Evolutionary conservation across 108 stramenopile genomes (phyloP), one percentile per base, ranked within the genome.

Genomic region (Cylindrotheca fusiformis): DNA sequence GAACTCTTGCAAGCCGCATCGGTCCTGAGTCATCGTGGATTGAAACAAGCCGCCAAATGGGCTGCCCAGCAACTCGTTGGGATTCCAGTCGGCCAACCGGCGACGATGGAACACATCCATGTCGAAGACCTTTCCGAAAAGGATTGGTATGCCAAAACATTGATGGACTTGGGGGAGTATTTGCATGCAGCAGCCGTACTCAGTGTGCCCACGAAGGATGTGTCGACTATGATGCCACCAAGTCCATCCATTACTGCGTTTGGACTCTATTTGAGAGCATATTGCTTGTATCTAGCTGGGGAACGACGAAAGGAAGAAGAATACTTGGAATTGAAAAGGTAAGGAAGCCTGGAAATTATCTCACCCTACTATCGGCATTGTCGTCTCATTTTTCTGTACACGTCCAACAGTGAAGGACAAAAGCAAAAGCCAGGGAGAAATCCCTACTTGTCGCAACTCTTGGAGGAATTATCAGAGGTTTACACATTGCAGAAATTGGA

Each of bases 271-370:
- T 65, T 96, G 0, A 55, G 94, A 48, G 94, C 92, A 5, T 96
- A 91, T 80, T 75, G 89, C 26, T 65, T 96, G 30, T 98, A 91
- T 65, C 76, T 98, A 64, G 94, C 95, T 8, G 97, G 97, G 5
- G 97, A 98, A 75, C 88, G 90, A 63, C 70, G 83, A 25, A 91
- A 91, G 62, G 90, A 93, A 72, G 88, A 91, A 67, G 81, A 83
- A 54, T 65, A 82, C 18, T 56, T 64, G 24, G 94, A 92, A 65
- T 61, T 87, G 36, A n/a, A 74, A 52, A 63, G 82, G 67, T 67
- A 63, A 46, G 52, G 32, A 32, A 47, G 3, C 23, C 28, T 18
- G 59, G 59, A 48, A 31, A 19, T 23, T 22, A 31, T 55, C 55
- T 52, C 50, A 52, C 50, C 50, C 50, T 20, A 6, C n/a, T 6